phyloP scores from a whole-genome alignment of 2,329 filamentous ascomycete genomes.

The Colletotrichum sp. region DNA sequence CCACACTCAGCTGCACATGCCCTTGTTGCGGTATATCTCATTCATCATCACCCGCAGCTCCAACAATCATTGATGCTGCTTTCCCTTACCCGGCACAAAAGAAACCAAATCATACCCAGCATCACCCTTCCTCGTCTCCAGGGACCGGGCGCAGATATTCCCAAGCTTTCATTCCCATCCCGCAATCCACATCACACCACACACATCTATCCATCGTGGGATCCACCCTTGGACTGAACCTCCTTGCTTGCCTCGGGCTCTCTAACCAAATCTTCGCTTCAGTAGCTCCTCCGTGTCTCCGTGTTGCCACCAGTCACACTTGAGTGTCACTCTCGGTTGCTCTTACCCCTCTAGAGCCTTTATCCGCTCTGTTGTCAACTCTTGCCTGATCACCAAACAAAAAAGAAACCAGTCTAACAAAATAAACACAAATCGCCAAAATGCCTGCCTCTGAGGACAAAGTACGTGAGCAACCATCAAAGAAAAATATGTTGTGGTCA shows the following conservation, averaged over 20 bases:
- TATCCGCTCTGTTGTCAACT: neutral
- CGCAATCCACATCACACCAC: neutral
- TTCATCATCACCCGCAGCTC: neutral
- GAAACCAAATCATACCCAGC: neutral
- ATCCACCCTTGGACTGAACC: constrained; percentile 14
- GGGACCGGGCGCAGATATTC: constrained; percentile 3
- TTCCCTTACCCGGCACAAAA: neutral
- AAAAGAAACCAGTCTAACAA: neutral
- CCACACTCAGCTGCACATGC: constrained; percentile 14
- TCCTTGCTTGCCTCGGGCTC: constrained; percentile 1
- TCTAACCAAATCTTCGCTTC: constrained; percentile 16
- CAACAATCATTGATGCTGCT: neutral
- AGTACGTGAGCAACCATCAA: constrained; percentile 28
- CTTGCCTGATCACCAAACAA: neutral
- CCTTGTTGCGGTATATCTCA: constrained; percentile 18
- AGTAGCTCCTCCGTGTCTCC: constrained; percentile 12
- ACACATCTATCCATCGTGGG: constrained; percentile 8
- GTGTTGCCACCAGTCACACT: constrained; percentile 1
- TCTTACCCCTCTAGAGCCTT: neutral
- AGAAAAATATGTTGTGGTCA: constrained; percentile 30
- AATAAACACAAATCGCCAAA: neutral
- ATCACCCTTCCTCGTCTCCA: neutral
- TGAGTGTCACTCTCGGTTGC: neutral
- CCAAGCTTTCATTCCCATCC: neutral
- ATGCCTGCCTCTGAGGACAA: constrained; percentile 32